Base-by-base conservation (phyloP, 768 basidiomycete genomes). In the Tulasnella sp. region DNA sequence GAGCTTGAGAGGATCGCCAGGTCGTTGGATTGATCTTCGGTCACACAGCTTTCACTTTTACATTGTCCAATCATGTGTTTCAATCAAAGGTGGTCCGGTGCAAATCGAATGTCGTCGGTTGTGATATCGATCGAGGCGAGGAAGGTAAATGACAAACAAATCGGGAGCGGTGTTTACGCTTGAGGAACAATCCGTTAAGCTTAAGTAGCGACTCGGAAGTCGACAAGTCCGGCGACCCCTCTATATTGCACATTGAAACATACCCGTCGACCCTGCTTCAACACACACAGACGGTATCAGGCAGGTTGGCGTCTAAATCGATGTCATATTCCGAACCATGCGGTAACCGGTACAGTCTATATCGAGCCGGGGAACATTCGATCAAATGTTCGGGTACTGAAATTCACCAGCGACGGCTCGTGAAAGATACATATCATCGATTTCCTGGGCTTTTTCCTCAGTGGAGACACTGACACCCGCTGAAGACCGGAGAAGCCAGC, bases 361-460 rank as follows among this genome's bases (percentile, higher is more conserved):
- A 69, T 69, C 18, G 16, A 37, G 28, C 18, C 34, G 24, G 11
- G 18, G 22, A 20, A 50, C 48, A 64, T 8, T 69, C 1, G 34
- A 18, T 16, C 64, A 28, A 37, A 18, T 16, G 64, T 69, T 34
- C 54, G 22, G 54, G 11, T 22, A n/a, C 54, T 69, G 37, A 7
- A 18, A 31, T 0, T 69, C 31, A 16, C 31, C 31, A 18, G 18
- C 64, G 11, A 69, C 64, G 3, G 31, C 64, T 1, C 64, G 64
- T 5, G 31, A 31, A 37, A 69, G 28, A 31, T 69, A 69, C 31
- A 31, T 28, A n/a, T 69, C 64, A 28, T 69, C 64, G 31, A 69
- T 28, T 8, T 28, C 60, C 37, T 77, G 34, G 76, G 60, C 54
- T 50, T 77, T 50, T 12, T 77, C 76, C 40, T 69, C 64, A 16